Evolutionary conservation across 2,329 filamentous ascomycete genomes (phyloP), one percentile per base, ranked within the genome.

Genomic region (Fonsecaea multimorphosa): DNA sequence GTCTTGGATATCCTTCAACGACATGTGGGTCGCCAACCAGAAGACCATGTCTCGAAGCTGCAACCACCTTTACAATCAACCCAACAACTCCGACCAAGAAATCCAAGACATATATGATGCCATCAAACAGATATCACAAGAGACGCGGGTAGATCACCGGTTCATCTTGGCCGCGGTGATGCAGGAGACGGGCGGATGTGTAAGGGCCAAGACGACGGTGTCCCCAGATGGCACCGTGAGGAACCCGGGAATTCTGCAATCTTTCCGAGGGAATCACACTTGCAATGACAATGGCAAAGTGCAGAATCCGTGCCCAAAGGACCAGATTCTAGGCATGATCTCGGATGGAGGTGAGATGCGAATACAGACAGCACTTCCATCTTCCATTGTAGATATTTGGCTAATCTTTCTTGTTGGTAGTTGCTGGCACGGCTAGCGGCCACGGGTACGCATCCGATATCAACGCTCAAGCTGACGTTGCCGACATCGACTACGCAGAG

Each of bases 191-290:
- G 78, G 78, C 61, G 81, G 81, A 58, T 83, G 81, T 67, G 79
- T 82, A 1, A 78, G 80, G 58, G 81, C 77, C 49, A 76, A 76
- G 16, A 81, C 80, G 2, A 67, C 58, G 14, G 46, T 60, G 0
- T 81, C 81, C 1, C 72, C 75, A 65, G 78, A 79, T 70, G 73
- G 73, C 36, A 60, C 58, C 19, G 75, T 79, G 68, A 66, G 68
- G 34, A 83, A 83, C 68, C 81, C 81, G 1, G 81, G 81, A 1
- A 67, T 84, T n/a, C 80, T 83, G 76, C 81, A 84, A 72, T 74
- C 73, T 14, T 80, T 80, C 71, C 73, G 78, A 49, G 80, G 79
- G 59, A 73, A 68, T 0, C 76, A 75, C 27, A 76, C 73, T 19
- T 80, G 78, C 71, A 80, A 80, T 69, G 71, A 72, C 57, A 61